Conservation (phyloP, 768 basidiomycete genomes). For the Crucibulum laeve region DNA sequence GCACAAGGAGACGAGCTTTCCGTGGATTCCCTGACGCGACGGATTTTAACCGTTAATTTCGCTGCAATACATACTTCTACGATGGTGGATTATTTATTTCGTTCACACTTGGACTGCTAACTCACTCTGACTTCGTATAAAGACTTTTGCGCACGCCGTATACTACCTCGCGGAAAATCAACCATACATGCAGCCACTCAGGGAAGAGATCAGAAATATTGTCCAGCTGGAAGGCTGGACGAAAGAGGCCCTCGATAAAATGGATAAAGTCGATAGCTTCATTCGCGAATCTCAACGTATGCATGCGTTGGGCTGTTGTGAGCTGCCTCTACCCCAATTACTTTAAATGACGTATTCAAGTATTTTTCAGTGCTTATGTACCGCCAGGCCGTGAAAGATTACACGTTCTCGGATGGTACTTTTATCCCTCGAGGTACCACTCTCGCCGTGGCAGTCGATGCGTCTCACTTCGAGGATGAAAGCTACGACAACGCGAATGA, state of each 20-base stretch:
- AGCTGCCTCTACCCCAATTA: no score
- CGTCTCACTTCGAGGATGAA: constrained; percentile 23
- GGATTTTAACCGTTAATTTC: constrained; percentile 27
- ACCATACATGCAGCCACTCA: constrained; percentile 29
- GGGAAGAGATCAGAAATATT: constrained; percentile 31
- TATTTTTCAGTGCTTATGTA: no score
- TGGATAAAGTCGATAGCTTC: constrained; percentile 47
- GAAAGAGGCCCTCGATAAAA: constrained; percentile 25
- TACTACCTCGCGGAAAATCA: constrained; percentile 28
- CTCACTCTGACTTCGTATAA: no score
- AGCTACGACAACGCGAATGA: constrained; percentile 24
- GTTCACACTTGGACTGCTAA: no score
- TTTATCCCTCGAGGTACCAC: constrained; percentile 32
- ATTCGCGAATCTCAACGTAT: constrained; percentile 41
- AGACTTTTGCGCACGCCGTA: constrained; percentile 33
- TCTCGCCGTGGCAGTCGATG: constrained; percentile 21
- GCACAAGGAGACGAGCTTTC: constrained; percentile 13
- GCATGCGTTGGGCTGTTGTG: constrained; percentile 22
- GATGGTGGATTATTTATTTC: constrained; percentile 5
- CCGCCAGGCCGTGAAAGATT: constrained; percentile 26
- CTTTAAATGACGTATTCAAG: no score
- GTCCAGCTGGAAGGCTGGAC: constrained; percentile 28
- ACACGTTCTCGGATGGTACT: constrained; percentile 40
- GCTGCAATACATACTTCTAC: constrained; percentile 30
- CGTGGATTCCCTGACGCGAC: constrained; percentile 9